These are phyloP conservation scores for Talaromyces sp. DNA, from an alignment of 2,329 filamentous ascomycete genomes.

Conservation along the genomic window DNA sequence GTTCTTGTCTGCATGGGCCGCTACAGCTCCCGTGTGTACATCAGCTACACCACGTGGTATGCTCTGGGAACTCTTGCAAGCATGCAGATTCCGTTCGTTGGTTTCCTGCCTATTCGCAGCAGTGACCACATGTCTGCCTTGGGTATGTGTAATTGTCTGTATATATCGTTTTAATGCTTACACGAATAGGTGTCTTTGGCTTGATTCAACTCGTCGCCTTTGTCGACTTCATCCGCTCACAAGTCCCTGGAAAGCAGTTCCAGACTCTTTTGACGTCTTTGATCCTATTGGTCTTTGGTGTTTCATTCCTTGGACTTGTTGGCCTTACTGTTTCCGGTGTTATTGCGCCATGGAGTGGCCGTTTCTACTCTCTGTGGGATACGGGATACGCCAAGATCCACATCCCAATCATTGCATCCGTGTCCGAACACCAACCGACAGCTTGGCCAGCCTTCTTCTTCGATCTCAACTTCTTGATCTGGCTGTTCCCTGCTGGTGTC, in stretches of 20 bases:
- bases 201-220: constrained; percentile 90
- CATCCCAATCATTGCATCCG: constrained; percentile 98
- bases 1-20: constrained; percentile 94
- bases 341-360: constrained; percentile 94
- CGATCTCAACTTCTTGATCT: constrained; percentile 95
- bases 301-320: constrained; percentile 71
- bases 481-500: constrained; percentile 97
- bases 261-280: constrained; percentile 77
- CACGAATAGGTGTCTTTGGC: constrained; percentile 73
- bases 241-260: constrained; percentile 88
- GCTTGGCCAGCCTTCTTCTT: constrained; percentile 99
- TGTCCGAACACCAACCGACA: constrained; percentile 97
- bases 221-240: constrained; percentile 82
- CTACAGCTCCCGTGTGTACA: constrained; percentile 89
- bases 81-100: constrained; percentile 99
- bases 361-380: constrained; percentile 99
- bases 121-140: constrained; percentile 98
- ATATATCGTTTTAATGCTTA: constrained; percentile 15
- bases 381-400: constrained; percentile 98
- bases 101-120: constrained; percentile 91
- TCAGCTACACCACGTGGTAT: constrained; percentile 98
- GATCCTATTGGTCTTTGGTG: constrained; percentile 65
- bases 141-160: constrained; percentile 49
- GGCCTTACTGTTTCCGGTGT: constrained; percentile 78
- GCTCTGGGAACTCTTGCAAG: constrained; percentile 90